Base-by-base conservation (phyloP, 768 basidiomycete genomes). In the Naganishia vishniacii region DNA sequence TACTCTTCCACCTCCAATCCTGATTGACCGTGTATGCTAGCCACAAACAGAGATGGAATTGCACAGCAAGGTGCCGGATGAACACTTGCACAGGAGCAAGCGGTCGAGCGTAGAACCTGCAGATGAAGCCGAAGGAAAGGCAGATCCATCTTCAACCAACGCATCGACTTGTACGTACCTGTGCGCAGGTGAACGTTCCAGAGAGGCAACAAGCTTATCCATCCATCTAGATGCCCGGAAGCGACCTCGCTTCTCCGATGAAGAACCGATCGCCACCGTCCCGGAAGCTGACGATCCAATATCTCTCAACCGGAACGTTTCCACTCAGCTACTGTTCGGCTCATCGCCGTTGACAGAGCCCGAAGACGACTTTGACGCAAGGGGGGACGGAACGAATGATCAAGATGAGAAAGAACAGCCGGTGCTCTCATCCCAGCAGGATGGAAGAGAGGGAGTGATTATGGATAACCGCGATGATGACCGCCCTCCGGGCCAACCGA, bases 311-410 rank as follows among this genome's bases (percentile, higher is more conserved):
- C 20, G 3, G 2, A 56, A 37, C 13, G 15, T 18, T 7, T 12
- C 53, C 23, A 56, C 53, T n/a, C 53, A 56, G 15, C 5, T 56
- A 29, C 26, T 56, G 32, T 56, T 56, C 23, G 53, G 53, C 31
- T 56, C 53, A 12, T 56, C 53, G 11, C 53, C 53, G 25, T 20
- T 56, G 31, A 56, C 53, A 18, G 53, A 56, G 4, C 53, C 53
- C 20, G 53, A 56, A 18, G 34, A 56, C 3, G 53, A 56, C 15
- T 56, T 56, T 18, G 2, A 2, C 12, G 53, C 2, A 20, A 34
- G 16, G 5, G 32, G 32, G 3, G 53, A 56, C 18, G 31, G 34
- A 9, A 29, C 18, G 12, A 34, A 56, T 23, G 6, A 26, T 4
- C 3, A 25, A 16, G 34, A 56, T 23, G 6, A 26, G 13, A 2